phyloP scores from a whole-genome alignment of 257 asterid species.

The Rhazya stricta region DNA sequence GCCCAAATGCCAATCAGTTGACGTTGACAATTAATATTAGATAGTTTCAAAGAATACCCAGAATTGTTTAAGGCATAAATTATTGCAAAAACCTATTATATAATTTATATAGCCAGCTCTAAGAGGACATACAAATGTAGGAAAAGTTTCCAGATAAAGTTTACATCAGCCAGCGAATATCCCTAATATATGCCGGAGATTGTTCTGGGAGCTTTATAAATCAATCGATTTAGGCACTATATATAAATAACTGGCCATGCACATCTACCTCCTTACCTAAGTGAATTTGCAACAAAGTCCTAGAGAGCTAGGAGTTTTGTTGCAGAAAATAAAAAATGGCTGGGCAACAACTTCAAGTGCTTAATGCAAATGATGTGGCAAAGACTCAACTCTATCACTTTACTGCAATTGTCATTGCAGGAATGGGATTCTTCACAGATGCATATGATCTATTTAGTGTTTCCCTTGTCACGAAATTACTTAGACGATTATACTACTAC shows the following conservation, averaged over 20 bases:
- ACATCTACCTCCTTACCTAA: no score
- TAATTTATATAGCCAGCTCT: neutral
- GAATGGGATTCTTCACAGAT: conserved; percentile 34
- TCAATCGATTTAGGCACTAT: no score
- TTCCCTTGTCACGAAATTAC: conserved; percentile 28
- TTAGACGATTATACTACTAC: conserved; percentile 29
- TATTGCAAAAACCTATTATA: neutral
- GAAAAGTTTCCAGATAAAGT: no score
- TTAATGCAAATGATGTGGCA: conserved; percentile 22
- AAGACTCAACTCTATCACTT: conserved; percentile 26
- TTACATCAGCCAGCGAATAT: no score
- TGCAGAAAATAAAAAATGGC: neutral
- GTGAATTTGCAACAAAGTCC: no score
- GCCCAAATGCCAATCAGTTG: no score
- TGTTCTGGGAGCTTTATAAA: no score
- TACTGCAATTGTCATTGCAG: conserved; percentile 23
- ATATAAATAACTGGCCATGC: no score
- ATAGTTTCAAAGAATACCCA: neutral
- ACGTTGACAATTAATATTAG: neutral
- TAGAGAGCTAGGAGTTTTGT: no score
- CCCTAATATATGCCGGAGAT: no score
- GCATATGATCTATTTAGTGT: conserved; percentile 31
- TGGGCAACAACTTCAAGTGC: conserved; percentile 23
- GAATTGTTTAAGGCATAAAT: no score
- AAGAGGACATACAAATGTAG: neutral